Conservation (phyloP, 495 filamentous ascomycete genomes). For the Chaetomium fimeti region DNA sequence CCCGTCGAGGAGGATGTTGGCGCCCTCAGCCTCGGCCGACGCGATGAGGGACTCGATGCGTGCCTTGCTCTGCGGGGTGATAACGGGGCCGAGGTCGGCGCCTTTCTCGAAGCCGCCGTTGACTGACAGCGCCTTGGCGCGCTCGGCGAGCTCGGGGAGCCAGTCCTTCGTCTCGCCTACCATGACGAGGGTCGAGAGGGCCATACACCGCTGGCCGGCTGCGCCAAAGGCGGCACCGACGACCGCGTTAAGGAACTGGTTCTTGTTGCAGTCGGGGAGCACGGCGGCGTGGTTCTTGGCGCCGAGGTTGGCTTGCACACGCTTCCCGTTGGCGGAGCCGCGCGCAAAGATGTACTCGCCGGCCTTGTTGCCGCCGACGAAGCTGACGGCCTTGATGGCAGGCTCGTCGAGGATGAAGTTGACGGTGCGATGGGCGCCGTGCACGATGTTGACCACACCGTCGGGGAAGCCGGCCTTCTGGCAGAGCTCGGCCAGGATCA, state of each 20-base stretch:
- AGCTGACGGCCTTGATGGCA: constrained; percentile 95
- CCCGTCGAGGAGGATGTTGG: constrained; percentile 91
- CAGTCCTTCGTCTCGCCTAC: constrained; percentile 93
- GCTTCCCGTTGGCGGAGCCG: constrained; percentile 86
- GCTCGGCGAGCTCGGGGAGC: constrained; percentile 86
- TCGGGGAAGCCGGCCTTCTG: constrained; percentile 90
- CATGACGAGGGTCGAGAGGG: constrained; percentile 87
- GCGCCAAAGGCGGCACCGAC: constrained; percentile 94
- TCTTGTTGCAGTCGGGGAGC: constrained; percentile 96
- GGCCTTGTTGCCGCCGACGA: constrained; percentile 94
- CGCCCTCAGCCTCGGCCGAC: constrained; percentile 87
- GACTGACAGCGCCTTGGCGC: constrained; percentile 83
- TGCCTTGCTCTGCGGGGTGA: constrained; percentile 86
- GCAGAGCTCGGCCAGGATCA: constrained; percentile 94
- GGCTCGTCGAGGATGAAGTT: constrained; percentile 98
- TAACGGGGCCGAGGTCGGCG: constrained; percentile 94
- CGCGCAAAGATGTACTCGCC: constrained; percentile 95
- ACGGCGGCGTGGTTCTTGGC: constrained; percentile 98
- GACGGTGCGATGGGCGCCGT: constrained; percentile 86
- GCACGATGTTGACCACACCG: constrained; percentile 92
- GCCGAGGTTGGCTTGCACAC: constrained; percentile 95
- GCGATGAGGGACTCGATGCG: constrained; percentile 88
- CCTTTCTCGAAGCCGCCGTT: constrained; percentile 94
- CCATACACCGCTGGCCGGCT: constrained; percentile 97
- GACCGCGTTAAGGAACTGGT: constrained; percentile 92